phyloP scores from a whole-genome alignment of 164 flowering plant species.

The Umbellularia californica region DNA sequence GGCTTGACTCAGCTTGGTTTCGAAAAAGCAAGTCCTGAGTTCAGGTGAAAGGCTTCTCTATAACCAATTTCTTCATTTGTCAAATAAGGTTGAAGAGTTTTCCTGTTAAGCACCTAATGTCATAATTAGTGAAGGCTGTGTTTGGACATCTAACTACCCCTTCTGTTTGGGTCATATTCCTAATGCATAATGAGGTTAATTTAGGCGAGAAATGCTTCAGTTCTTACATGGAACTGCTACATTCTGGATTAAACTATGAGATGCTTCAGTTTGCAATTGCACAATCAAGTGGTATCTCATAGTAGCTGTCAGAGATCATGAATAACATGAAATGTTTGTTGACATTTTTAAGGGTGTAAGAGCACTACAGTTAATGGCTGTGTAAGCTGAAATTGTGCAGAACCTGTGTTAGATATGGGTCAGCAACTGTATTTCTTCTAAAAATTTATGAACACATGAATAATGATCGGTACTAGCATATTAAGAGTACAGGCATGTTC shows the following conservation, averaged over 20 bases:
- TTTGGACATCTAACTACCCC: not conserved
- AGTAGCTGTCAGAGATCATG: not conserved
- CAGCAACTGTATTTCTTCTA: not conserved
- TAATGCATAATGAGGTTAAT: not conserved
- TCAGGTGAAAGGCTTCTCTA: constrained; percentile 54
- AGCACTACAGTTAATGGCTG: not conserved
- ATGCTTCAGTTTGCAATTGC: not conserved
- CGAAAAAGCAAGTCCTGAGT: constrained; percentile 57
- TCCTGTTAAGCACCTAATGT: not conserved
- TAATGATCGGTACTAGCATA: too few relatives aligned
- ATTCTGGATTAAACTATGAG: not conserved
- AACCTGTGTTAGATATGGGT: not conserved
- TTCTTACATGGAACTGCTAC: too few relatives aligned
- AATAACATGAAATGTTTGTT: not conserved
- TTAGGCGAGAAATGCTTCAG: too few relatives aligned
- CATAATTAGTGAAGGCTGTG: not conserved
- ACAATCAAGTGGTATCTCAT: not conserved
- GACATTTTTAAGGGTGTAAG: not conserved
- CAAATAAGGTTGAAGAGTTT: not conserved
- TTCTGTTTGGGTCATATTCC: not conserved
- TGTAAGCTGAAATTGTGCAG: not conserved
- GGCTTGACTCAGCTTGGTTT: constrained; percentile 88
- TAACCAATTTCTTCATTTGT: constrained; percentile 1
- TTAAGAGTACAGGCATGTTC: too few relatives aligned
- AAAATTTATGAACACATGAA: not conserved